Conservation (phyloP, 805 yeast genomes). For the Candida coleopterorum region DNA sequence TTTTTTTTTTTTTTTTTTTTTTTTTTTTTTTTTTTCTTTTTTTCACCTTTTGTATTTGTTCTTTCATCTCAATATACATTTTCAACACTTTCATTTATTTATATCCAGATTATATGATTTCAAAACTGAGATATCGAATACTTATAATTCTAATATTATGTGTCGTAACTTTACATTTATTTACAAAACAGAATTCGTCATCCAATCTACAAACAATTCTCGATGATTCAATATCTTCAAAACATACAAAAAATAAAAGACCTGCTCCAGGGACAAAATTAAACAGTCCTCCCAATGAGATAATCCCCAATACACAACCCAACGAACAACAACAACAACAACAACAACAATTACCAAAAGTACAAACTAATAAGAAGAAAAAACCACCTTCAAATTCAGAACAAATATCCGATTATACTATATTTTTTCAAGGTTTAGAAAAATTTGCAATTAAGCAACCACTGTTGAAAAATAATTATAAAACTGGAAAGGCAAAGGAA, state of each 20-base stretch:
- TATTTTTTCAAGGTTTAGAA: constrained; percentile 30
- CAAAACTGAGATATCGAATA: constrained; percentile 2
- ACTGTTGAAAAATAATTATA: constrained; percentile 40
- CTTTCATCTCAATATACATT: no score
- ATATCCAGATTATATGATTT: neutral
- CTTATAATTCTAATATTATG: constrained; percentile 3
- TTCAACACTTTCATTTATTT: no score
- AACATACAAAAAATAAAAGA: neutral
- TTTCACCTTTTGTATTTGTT: no score
- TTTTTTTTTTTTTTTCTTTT: neutral
- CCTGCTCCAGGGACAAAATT: constrained; percentile 5
- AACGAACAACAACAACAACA: neutral
- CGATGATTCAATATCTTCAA: neutral
- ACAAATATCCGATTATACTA: constrained; percentile 18
- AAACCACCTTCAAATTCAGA: neutral
- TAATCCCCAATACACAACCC: constrained; percentile 5
- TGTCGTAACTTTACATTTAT: constrained; percentile 1
- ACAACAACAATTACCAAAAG: neutral
- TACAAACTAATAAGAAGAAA: neutral
- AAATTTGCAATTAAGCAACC: constrained; percentile 32
- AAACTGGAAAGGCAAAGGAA: constrained; percentile 40
- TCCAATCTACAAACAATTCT: constrained; percentile 1
- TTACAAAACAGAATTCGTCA: neutral
- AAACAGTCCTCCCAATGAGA: constrained; percentile 5
- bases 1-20: no score